Evolutionary conservation across 2,329 filamentous ascomycete species (phyloP).

Genomic region (Hymenoscyphus occultus): DNA sequence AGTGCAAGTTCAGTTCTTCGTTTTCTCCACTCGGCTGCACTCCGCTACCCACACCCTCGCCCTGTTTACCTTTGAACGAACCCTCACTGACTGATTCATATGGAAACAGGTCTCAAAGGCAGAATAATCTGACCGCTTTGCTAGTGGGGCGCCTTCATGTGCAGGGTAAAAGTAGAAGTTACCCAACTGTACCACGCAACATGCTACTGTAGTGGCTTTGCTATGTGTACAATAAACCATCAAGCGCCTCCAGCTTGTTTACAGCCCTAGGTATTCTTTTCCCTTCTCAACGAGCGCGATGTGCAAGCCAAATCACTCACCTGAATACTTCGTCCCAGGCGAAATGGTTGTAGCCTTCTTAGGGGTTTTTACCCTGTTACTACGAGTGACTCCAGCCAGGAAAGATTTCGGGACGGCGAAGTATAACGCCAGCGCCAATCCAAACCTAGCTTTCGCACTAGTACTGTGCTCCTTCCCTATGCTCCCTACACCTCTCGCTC

Average conservation of each 20-base stretch:
- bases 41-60: conserved; percentile 6
- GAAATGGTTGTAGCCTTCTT: too few relatives aligned
- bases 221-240: background rate
- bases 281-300: background rate
- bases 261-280: background rate
- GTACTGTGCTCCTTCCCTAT: background rate
- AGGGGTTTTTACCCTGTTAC: too few relatives aligned
- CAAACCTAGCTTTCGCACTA: background rate
- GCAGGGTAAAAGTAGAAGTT: background rate
- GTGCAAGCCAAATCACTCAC: background rate
- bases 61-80: background rate
- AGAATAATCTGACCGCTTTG: conserved; percentile 9
- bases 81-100: background rate
- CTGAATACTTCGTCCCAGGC: background rate
- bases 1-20: background rate
- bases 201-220: background rate
- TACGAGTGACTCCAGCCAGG: too few relatives aligned
- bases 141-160: background rate
- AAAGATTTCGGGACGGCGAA: too few relatives aligned
- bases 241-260: background rate
- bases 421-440: background rate
- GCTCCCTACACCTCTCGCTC: background rate
- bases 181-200: background rate
- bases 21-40: conserved; percentile 1
- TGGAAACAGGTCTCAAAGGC: background rate